These are phyloP conservation scores for Plenodomus tracheiphilus DNA, from an alignment of 2,329 filamentous ascomycete genomes.

Conservation along the genomic window DNA sequence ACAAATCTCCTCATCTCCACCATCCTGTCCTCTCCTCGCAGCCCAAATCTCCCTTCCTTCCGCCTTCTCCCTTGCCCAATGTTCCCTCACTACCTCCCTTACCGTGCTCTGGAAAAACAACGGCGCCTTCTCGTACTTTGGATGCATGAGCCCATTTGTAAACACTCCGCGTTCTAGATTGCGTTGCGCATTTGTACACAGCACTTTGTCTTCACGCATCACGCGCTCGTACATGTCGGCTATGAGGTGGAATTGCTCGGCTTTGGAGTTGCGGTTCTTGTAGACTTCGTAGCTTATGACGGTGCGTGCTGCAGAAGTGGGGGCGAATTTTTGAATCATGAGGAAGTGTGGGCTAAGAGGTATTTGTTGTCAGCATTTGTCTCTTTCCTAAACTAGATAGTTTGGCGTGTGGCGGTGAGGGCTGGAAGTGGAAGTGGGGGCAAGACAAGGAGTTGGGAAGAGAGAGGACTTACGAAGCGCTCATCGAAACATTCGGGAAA, in stretches of 20 bases:
- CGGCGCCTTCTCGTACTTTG: constrained; percentile 60
- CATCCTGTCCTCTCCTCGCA: constrained; percentile 46
- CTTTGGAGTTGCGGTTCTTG: constrained; percentile 60
- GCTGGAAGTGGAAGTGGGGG: too few species aligned
- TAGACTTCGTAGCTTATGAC: constrained; percentile 65
- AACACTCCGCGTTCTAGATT: constrained; percentile 65
- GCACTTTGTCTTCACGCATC: constrained; percentile 65
- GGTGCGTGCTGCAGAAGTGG: constrained; percentile 52
- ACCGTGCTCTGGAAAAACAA: constrained; percentile 58
- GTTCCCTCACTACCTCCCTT: constrained; percentile 49
- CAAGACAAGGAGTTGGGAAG: not conserved
- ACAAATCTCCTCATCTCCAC: constrained; percentile 55
- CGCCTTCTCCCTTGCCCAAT: constrained; percentile 20
- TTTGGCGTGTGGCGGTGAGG: too few species aligned
- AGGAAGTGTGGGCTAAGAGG: constrained; percentile 54
- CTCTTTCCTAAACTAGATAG: too few species aligned
- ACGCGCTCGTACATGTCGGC: constrained; percentile 64
- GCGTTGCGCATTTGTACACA: constrained; percentile 61
- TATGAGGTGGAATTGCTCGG: constrained; percentile 60
- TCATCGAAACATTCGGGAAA: constrained; percentile 30
- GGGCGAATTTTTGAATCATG: constrained; percentile 65
- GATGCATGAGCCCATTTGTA: constrained; percentile 64
- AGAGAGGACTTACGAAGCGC: constrained; percentile 15
- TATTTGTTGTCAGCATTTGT: not conserved
- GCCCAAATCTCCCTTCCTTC: constrained; percentile 21